phyloP scores from a whole-genome alignment of 768 basidiomycete species.

The Nevesoporus exiguus region DNA sequence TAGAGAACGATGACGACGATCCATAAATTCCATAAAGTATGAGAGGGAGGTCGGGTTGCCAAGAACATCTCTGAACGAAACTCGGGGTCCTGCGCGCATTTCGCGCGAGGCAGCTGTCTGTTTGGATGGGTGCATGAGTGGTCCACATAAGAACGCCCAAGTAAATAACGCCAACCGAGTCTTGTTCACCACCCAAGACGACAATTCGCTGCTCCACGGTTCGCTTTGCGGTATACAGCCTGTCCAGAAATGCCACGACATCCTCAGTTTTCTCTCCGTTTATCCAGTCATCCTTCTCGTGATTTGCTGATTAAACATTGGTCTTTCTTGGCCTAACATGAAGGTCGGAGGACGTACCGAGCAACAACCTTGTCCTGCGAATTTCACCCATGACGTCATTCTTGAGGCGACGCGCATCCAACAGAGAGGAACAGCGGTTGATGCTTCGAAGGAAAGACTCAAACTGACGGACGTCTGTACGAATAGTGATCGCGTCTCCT shows the following conservation, averaged over 20 bases:
- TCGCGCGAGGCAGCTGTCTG: slow-evolving; percentile 46
- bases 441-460: slow-evolving; percentile 90
- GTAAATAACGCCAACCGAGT: slow-evolving; percentile 43
- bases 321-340: neutral
- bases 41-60: slow-evolving; percentile 87
- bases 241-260: slow-evolving; percentile 80
- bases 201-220: slow-evolving; percentile 84
- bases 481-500: slow-evolving; percentile 71
- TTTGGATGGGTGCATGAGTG: slow-evolving; percentile 1
- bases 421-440: slow-evolving; percentile 69
- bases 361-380: slow-evolving; percentile 66
- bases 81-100: slow-evolving; percentile 40
- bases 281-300: slow-evolving; percentile 87
- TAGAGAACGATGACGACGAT: slow-evolving; percentile 76
- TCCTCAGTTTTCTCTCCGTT: slow-evolving; percentile 82
- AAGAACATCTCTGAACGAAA: slow-evolving; percentile 75
- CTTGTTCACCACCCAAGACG: slow-evolving; percentile 68
- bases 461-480: slow-evolving; percentile 79
- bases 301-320: slow-evolving; percentile 52
- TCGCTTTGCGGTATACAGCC: slow-evolving; percentile 85
- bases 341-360: slow-evolving; percentile 46
- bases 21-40: slow-evolving; percentile 99
- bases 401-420: slow-evolving; percentile 87
- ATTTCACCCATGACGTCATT: slow-evolving; percentile 94
- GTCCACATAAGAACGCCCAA: neutral